Evolutionary conservation across 768 basidiomycete species (phyloP).

Genomic region (Lactarius psammicola): DNA sequence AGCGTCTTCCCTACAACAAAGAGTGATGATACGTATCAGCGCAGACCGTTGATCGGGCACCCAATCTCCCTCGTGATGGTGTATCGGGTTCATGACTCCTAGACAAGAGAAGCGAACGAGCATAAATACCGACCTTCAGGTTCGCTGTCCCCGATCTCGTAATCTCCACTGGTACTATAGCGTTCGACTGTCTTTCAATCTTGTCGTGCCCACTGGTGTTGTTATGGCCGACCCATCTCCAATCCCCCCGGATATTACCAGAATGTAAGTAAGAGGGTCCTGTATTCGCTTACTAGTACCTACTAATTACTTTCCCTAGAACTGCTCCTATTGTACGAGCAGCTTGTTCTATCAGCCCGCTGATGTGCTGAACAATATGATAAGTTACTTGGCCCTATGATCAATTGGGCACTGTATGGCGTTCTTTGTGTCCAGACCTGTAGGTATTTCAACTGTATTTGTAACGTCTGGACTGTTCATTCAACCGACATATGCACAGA

Average conservation of each 20-base stretch:
- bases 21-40: background rate
- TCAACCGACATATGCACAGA: slow-evolving; percentile 1
- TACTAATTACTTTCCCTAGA: slow-evolving; percentile 1
- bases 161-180: background rate
- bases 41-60: background rate
- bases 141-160: background rate
- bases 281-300: background rate
- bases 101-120: background rate
- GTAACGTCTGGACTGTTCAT: too few relatives aligned
- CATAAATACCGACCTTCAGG: background rate
- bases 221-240: background rate
- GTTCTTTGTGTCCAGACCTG: slow-evolving; percentile 8
- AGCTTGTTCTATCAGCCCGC: background rate
- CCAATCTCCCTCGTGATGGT: background rate
- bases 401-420: slow-evolving; percentile 1
- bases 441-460: background rate
- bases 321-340: slow-evolving; percentile 16
- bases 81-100: background rate
- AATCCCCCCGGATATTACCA: background rate
- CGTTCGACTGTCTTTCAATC: background rate
- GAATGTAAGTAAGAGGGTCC: background rate
- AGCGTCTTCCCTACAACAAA: background rate
- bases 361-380: background rate
- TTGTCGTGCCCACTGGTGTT: background rate
- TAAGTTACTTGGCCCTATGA: slow-evolving; percentile 4